Percentiles rank a stretch among this genome's conserved stretches.
phyloP scores from a whole-genome alignment of 441 rosid species.

The Dalechampia spathulata region DNA sequence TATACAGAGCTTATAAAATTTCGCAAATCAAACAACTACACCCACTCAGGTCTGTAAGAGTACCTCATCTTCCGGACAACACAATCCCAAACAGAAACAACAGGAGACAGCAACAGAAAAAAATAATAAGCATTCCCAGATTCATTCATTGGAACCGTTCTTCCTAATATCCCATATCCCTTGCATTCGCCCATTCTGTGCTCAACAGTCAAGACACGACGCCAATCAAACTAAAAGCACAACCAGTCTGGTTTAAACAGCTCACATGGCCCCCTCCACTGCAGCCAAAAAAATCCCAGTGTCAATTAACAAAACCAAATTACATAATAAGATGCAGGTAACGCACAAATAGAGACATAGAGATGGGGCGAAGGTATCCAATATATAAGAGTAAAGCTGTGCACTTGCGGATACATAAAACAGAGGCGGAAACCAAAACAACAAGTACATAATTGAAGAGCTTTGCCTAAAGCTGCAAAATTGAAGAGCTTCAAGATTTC shows the following conservation, averaged over 20 bases:
- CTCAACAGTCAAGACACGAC: constrained; percentile 26
- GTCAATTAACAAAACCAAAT: background rate
- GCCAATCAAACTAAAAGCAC: constrained; percentile 15
- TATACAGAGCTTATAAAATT: constrained; percentile 20
- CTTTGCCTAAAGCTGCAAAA: no score
- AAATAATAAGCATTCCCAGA: constrained; percentile 51
- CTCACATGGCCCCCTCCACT: constrained; percentile 53
- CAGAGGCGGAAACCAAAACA: no score
- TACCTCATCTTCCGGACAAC: constrained; percentile 91
- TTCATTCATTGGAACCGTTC: constrained; percentile 46
- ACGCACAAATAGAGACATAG: constrained; percentile 3
- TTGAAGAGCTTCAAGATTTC: no score
- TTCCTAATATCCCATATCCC: constrained; percentile 70
- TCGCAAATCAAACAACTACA: constrained; percentile 63
- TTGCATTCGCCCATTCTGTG: constrained; percentile 71
- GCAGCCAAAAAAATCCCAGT: constrained; percentile 12
- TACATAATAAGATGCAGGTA: no score
- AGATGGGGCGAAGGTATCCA: background rate
- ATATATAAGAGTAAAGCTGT: no score
- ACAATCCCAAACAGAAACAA: constrained; percentile 97
- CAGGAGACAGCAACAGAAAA: constrained; percentile 71
- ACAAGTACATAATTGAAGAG: no score
- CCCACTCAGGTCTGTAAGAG: constrained; percentile 96
- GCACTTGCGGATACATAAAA: no score
- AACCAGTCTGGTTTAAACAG: constrained; percentile 23